Percentiles rank a stretch among this genome's conserved stretches.
phyloP scores from a whole-genome alignment of 768 basidiomycete species.

The Boletellus emodensis region DNA sequence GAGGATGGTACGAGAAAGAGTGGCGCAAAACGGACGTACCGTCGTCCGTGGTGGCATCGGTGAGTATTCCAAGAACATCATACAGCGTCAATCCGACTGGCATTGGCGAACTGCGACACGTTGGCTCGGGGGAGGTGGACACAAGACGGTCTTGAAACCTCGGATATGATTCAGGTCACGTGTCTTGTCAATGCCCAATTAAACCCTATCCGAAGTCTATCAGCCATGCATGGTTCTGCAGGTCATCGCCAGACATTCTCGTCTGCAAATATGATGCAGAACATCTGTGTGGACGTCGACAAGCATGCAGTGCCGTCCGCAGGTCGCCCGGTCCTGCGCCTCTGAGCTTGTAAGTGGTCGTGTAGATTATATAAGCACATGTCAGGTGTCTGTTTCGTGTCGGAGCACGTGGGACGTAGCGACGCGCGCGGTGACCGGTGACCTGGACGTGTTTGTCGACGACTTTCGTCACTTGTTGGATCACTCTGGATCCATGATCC shows the following conservation, averaged over 20 bases:
- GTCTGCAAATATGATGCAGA: too few species aligned
- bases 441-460: constrained; percentile 48
- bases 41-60: constrained; percentile 48
- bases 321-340: too few species aligned
- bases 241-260: too few species aligned
- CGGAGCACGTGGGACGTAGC: too few species aligned
- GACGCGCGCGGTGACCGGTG: too few species aligned
- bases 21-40: constrained; percentile 30
- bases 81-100: constrained; percentile 34
- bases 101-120: constrained; percentile 18
- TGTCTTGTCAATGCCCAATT: background rate
- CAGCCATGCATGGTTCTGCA: background rate
- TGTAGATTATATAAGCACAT: constrained; percentile 16
- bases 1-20: background rate
- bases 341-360: too few species aligned
- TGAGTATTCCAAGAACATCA: constrained; percentile 44
- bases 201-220: background rate
- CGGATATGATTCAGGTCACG: constrained; percentile 2
- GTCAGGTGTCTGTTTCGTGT: constrained; percentile 36
- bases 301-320: too few species aligned
- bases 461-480: constrained; percentile 46
- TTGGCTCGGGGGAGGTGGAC: background rate
- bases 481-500: constrained; percentile 44
- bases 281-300: too few species aligned
- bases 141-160: constrained; percentile 1